phyloP scores from a whole-genome alignment of 179 eudicot species.

The Pouteria campechiana region DNA sequence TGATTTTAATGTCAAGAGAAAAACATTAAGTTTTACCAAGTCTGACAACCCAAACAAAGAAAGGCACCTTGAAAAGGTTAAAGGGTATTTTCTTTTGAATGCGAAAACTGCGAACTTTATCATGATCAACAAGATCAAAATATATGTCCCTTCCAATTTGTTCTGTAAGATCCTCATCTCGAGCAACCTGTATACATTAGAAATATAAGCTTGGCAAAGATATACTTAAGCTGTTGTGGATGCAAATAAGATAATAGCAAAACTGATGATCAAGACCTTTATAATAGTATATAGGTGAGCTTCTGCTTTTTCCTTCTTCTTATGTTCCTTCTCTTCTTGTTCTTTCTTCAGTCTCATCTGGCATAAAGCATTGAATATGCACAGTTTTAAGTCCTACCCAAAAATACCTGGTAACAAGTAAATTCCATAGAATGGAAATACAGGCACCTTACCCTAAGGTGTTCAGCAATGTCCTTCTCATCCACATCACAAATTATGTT shows the following conservation, averaged over 20 bases:
- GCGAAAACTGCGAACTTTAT: conserved; percentile 67
- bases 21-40: too few relatives aligned
- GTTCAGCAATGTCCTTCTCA: conserved; percentile 63
- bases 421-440: not conserved
- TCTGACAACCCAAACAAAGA: not conserved
- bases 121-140: conserved; percentile 88
- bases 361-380: conserved; percentile 3
- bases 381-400: not conserved
- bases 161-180: conserved; percentile 63
- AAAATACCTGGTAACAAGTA: not conserved
- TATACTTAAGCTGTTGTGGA: too few relatives aligned
- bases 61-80: conserved; percentile 72
- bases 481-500: conserved; percentile 63
- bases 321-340: conserved; percentile 61
- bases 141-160: conserved; percentile 75
- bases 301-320: conserved; percentile 71
- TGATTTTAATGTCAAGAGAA: too few relatives aligned
- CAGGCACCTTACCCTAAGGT: conserved; percentile 39
- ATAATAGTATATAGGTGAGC: conserved; percentile 66
- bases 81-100: conserved; percentile 73
- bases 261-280: too few relatives aligned
- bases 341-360: conserved; percentile 62
- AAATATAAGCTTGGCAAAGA: too few relatives aligned
- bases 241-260: too few relatives aligned
- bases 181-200: conserved; percentile 46